A percentile compares a stretch with the other conserved stretches of the same genome.
These are phyloP conservation scores for Alternaria arborescens DNA, from an alignment of 2,329 filamentous ascomycete species.

Conservation along the genomic window DNA sequence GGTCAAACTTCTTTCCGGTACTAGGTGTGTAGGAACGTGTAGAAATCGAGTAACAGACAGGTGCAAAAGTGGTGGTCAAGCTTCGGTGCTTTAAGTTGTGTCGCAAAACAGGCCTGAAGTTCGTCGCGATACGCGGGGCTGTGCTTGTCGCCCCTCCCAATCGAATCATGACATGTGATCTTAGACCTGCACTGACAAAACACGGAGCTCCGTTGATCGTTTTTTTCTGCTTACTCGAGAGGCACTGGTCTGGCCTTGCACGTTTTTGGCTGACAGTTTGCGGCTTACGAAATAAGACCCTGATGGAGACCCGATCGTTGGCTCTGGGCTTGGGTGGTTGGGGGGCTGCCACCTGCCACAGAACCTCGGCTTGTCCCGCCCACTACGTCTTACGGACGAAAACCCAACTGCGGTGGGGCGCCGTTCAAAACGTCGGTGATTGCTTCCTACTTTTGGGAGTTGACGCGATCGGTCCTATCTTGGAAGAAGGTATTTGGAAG, in stretches of 20 bases:
- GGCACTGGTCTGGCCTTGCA: neutral
- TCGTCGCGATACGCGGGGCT: conserved; percentile 17
- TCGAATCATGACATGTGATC: conserved; percentile 23
- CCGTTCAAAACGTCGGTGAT: conserved; percentile 2
- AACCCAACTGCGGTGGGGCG: neutral
- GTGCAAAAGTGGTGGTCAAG: conserved; percentile 3
- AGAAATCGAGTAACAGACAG: neutral
- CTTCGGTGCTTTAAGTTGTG: conserved; percentile 1
- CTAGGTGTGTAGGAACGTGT: neutral
- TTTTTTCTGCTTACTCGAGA: neutral
- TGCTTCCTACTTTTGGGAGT: conserved; percentile 2
- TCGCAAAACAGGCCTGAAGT: conserved; percentile 4
- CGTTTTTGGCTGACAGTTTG: neutral
- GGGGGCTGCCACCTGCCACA: neutral
- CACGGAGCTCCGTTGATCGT: neutral
- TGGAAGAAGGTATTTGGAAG: neutral
- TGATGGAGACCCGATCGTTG: conserved; percentile 1
- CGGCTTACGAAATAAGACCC: conserved; percentile 2
- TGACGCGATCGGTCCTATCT: neutral
- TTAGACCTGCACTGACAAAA: neutral
- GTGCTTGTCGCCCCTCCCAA: conserved; percentile 15
- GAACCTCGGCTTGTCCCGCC: conserved; percentile 9
- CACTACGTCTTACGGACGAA: conserved; percentile 1
- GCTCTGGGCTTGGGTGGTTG: neutral
- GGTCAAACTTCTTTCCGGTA: neutral